Evolutionary conservation across 495 filamentous ascomycete genomes (phyloP), one percentile per base, ranked within the genome.

Genomic region (Letharia columbiana): DNA sequence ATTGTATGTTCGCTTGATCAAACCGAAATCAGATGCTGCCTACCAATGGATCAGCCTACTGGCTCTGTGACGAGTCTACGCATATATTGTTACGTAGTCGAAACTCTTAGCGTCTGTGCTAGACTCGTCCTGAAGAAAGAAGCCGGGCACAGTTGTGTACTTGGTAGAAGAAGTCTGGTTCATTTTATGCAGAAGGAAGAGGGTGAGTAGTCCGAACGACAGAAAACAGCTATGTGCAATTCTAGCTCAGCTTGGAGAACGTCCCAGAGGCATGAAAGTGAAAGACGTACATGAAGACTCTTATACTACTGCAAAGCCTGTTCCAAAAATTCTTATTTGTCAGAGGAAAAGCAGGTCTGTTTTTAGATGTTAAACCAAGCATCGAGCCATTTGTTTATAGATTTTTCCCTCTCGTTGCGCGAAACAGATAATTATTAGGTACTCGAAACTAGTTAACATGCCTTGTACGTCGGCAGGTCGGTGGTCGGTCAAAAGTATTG

Each of bases 41-140:
- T 71, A 47, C 4, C 12, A 59, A 23, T 4, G 31, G 1, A 60
- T 62, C 15, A 63, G 40, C n/a, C 13, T 17, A 42, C 10, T n/a
- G 9, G 4, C 3, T 28, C 41, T 37, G 12, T 60, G 4, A 37
- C 33, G n/a, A 23, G 50, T 20, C 20, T 17, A 15, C 35, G 59
- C 4, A 37, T 28, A 18, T 5, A 28, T 28, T 49, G 8, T 28
- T 77, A 89, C 87, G 74, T 85, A 91, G 73, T 90, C 84, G 71
- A 90, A 91, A 5, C 76, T 83, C 8, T 75, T 73, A 2, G 85
- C 70, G 70, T 88, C 78, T 6, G 88, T 91, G 11, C 76, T 71
- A 2, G 76, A 77, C 58, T 89, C 80, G 75, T 91, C 88, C 73
- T 91, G 89, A 18, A 83, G 75, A 71, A 91, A 91, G 71, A 85